phyloP scores from a whole-genome alignment of 2,329 filamentous ascomycete genomes.

The Cytospora paraplurivora region DNA sequence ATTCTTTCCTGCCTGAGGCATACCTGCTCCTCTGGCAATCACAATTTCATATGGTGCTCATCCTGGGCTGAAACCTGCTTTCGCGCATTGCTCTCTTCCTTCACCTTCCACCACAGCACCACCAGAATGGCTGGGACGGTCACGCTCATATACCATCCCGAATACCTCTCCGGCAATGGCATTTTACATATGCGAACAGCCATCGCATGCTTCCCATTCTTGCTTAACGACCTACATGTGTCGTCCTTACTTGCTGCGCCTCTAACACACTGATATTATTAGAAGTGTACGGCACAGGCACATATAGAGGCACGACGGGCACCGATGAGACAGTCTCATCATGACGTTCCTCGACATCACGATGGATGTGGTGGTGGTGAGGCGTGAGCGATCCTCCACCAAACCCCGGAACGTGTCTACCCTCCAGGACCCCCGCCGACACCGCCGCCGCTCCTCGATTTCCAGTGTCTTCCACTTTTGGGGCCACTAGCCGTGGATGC shows the following conservation, averaged over 20 bases:
- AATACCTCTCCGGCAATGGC: not conserved
- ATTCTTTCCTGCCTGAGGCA: constrained; percentile 22
- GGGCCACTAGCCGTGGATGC: constrained; percentile 22
- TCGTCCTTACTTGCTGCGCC: not conserved
- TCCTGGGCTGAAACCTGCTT: constrained; percentile 12
- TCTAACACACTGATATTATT: not conserved
- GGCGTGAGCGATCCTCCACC: constrained; percentile 20
- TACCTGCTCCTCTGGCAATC: constrained; percentile 20
- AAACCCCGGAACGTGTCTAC: constrained; percentile 21
- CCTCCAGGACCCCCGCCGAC: constrained; percentile 6
- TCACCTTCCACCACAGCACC: constrained; percentile 7
- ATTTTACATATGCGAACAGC: not conserved
- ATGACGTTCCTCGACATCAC: constrained; percentile 25
- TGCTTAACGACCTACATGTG: not conserved
- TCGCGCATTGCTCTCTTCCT: constrained; percentile 3
- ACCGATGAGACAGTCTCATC: constrained; percentile 11
- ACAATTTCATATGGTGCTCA: constrained; percentile 24
- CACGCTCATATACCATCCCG: not conserved
- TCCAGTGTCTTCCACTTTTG: constrained; percentile 10
- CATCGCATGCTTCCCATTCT: not conserved
- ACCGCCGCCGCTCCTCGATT: constrained; percentile 12
- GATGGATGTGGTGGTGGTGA: constrained; percentile 10
- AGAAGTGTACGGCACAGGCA: not conserved
- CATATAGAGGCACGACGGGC: not conserved
- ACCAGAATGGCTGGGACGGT: not conserved